phyloP scores from a whole-genome alignment of 192 early-diverging fungal genomes.

The Coemansia furcata region DNA sequence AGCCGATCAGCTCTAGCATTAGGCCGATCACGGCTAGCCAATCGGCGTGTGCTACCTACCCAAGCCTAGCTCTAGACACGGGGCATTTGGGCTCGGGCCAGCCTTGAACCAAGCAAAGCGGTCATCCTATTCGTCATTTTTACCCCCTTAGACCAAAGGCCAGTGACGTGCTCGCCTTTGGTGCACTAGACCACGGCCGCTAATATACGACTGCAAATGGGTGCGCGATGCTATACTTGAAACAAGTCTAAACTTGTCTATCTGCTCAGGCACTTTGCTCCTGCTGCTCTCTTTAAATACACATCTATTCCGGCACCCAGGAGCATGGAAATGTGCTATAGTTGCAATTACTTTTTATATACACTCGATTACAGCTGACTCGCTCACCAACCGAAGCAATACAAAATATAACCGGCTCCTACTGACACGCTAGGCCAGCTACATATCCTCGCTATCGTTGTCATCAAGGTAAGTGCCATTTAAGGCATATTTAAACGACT shows the following conservation, averaged over 20 bases:
- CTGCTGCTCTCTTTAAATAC: constrained; percentile 3
- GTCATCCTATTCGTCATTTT: background rate
- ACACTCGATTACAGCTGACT: background rate
- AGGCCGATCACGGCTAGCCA: constrained; percentile 17
- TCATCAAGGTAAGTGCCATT: background rate
- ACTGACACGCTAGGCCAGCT: background rate
- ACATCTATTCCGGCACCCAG: background rate
- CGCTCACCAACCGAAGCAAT: background rate
- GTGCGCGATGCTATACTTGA: background rate
- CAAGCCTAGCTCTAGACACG: background rate
- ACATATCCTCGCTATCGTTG: background rate
- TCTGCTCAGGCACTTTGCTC: background rate
- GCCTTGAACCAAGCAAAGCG: background rate
- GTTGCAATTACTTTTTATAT: background rate
- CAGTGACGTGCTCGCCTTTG: background rate
- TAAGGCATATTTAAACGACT: background rate
- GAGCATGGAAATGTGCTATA: background rate
- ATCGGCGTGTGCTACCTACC: background rate
- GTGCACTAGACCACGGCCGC: background rate
- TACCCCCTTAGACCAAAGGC: background rate
- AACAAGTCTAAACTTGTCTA: background rate
- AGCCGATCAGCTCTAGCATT: constrained; percentile 7
- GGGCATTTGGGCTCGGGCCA: background rate
- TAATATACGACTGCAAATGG: background rate
- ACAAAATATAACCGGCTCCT: background rate